Conservation (phyloP, 164 flowering plant species). For the Macadamia tetraphylla region DNA sequence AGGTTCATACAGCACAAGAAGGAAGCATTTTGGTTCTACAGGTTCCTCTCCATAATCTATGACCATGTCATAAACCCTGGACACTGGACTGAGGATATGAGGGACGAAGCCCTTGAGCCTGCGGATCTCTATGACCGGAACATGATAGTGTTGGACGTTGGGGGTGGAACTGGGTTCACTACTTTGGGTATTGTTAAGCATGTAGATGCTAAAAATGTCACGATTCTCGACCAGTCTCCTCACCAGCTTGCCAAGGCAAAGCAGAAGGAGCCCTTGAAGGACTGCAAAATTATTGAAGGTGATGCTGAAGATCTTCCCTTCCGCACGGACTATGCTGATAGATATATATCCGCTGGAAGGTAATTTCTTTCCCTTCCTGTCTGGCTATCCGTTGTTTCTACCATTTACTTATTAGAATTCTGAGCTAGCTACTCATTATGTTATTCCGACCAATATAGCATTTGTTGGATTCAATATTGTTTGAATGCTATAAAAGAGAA, state of each 20-base stretch:
- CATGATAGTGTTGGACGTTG: conserved; percentile 62
- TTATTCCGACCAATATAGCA: too few species aligned
- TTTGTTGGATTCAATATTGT: too few species aligned
- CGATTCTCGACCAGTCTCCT: conserved; percentile 65
- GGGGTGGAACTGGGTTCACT: conserved; percentile 71
- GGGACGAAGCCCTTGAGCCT: conserved; percentile 70
- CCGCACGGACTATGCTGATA: conserved; percentile 61
- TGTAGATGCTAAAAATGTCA: conserved; percentile 71
- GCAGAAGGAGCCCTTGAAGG: conserved; percentile 60
- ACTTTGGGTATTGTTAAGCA: conserved; percentile 65
- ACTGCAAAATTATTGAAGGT: conserved; percentile 57
- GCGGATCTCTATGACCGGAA: conserved; percentile 49
- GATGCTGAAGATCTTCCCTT: conserved; percentile 74
- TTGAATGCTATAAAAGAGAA: too few species aligned
- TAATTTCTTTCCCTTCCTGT: conserved; percentile 7
- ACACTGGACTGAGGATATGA: conserved; percentile 78
- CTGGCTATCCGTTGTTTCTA: too few species aligned
- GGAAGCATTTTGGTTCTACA: conserved; percentile 75
- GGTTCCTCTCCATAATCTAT: conserved; percentile 60
- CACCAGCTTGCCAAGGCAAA: conserved; percentile 72
- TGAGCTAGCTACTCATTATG: too few species aligned
- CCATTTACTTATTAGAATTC: too few species aligned
- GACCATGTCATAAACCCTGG: conserved; percentile 69
- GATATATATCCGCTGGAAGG: conserved; percentile 76
- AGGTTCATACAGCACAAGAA: conserved; percentile 68